phyloP scores from a whole-genome alignment of 805 yeast species.

The Vanderwaltozyma polyspora region DNA sequence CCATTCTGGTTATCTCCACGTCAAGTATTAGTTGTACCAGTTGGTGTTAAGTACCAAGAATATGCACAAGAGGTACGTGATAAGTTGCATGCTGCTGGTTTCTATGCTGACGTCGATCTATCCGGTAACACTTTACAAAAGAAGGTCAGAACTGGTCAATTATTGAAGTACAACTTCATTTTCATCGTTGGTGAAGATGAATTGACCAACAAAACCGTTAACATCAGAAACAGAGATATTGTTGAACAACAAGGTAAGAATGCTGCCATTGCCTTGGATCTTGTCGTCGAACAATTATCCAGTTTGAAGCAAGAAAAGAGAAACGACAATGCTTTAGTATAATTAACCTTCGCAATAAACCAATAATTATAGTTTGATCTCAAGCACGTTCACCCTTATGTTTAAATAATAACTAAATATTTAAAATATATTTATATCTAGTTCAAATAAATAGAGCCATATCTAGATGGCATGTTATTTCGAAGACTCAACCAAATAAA shows the following conservation, averaged over 20 bases:
- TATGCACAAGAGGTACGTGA: constrained; percentile 79
- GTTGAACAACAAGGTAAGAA: constrained; percentile 87
- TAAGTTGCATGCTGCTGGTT: constrained; percentile 56
- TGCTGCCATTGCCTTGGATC: constrained; percentile 63
- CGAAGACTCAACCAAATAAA: too few species aligned
- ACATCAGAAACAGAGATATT: constrained; percentile 94
- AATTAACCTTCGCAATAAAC: too few species aligned
- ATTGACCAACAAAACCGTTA: constrained; percentile 65
- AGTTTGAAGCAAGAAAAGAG: constrained; percentile 65
- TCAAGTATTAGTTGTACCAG: constrained; percentile 92
- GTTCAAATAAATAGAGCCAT: too few species aligned
- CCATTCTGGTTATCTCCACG: constrained; percentile 99
- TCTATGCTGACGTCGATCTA: constrained; percentile 86
- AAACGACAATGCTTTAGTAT: constrained; percentile 45
- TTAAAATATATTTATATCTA: too few species aligned
- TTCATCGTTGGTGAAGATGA: constrained; percentile 97
- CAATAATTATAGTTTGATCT: too few species aligned
- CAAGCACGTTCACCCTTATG: too few species aligned
- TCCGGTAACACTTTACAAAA: constrained; percentile 94
- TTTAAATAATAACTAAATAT: too few species aligned
- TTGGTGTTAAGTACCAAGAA: constrained; percentile 83
- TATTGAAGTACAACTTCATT: constrained; percentile 88
- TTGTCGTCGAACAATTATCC: constrained; percentile 58
- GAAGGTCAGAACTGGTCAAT: constrained; percentile 95
- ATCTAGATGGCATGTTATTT: too few species aligned